Evolutionary conservation across 1,284 basidiomycete genomes (phyloP).

Genomic region (Mrakiaceae sp.): DNA sequence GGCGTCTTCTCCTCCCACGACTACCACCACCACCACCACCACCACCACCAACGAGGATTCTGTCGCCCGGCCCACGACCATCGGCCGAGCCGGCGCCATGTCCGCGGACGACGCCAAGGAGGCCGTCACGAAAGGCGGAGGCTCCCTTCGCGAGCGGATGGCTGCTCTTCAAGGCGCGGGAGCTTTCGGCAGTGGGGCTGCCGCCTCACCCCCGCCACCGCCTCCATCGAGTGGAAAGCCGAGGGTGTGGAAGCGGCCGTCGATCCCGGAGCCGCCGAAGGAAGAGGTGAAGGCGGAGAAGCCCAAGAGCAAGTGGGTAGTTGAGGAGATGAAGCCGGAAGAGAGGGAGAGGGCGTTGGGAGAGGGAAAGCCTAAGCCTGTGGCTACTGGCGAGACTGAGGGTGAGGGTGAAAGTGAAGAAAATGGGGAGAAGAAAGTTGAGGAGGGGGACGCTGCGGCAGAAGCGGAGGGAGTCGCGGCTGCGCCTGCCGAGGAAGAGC

Average conservation of each 20-base stretch:
- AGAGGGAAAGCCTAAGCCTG: too few species aligned
- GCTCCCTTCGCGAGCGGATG: conserved; percentile 81
- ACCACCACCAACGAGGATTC: not conserved
- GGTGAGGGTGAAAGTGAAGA: too few species aligned
- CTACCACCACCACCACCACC: not conserved
- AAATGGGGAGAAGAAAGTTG: not conserved
- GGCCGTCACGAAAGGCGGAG: conserved; percentile 52
- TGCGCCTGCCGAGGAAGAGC: conserved; percentile 17
- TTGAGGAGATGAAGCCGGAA: conserved; percentile 28
- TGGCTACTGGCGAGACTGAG: too few species aligned
- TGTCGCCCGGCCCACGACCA: not conserved
- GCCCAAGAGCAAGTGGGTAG: conserved; percentile 13
- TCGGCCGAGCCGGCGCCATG: conserved; percentile 39
- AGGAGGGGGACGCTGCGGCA: conserved; percentile 30
- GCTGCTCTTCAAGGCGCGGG: conserved; percentile 70
- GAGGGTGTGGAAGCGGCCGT: conserved; percentile 57
- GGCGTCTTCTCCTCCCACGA: not conserved
- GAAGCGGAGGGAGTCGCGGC: conserved; percentile 22
- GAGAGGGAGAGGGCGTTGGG: too few species aligned
- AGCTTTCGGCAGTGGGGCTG: conserved; percentile 48
- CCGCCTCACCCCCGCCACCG: conserved; percentile 43
- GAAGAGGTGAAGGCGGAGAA: conserved; percentile 15
- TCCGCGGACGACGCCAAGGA: conserved; percentile 72
- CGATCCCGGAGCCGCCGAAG: conserved; percentile 34
- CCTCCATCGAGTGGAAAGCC: conserved; percentile 53